These are phyloP conservation scores for Monosporascus sp. DNA, from an alignment of 2,329 filamentous ascomycete species.

Conservation along the genomic window DNA sequence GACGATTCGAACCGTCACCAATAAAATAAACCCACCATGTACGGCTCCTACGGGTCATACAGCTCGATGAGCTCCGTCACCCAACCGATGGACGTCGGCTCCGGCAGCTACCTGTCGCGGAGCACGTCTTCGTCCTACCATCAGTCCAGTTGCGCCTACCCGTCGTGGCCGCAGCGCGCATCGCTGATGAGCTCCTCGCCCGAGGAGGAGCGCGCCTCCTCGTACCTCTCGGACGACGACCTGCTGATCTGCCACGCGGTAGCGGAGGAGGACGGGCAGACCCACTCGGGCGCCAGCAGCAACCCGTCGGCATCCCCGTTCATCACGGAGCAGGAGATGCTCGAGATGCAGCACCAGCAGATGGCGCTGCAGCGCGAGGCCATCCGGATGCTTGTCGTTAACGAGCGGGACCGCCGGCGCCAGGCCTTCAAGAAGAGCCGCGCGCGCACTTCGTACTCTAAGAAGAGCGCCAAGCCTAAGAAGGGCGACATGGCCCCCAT, in stretches of 20 bases:
- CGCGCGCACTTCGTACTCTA: slow-evolving; percentile 31
- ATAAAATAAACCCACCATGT: slow-evolving; percentile 16
- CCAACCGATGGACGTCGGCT: slow-evolving; percentile 28
- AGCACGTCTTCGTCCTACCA: slow-evolving; percentile 13
- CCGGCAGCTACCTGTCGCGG: slow-evolving; percentile 23
- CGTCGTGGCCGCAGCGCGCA: slow-evolving; percentile 37
- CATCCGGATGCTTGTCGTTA: slow-evolving; percentile 42
- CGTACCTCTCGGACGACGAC: slow-evolving; percentile 60
- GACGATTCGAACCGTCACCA: not conserved
- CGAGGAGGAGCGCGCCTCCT: slow-evolving; percentile 41
- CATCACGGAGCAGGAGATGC: slow-evolving; percentile 42
- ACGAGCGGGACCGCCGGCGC: slow-evolving; percentile 51
- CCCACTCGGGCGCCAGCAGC: slow-evolving; percentile 38
- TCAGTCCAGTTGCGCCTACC: slow-evolving; percentile 35
- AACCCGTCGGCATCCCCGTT: slow-evolving; percentile 37
- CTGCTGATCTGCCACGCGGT: slow-evolving; percentile 46
- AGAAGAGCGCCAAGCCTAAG: slow-evolving; percentile 47
- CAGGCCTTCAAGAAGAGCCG: slow-evolving; percentile 26
- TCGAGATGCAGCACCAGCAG: slow-evolving; percentile 47
- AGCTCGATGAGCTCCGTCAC: slow-evolving; percentile 30
- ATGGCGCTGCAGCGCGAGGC: slow-evolving; percentile 48
- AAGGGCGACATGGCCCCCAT: slow-evolving; percentile 49
- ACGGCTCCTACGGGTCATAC: slow-evolving; percentile 30
- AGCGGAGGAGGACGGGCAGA: slow-evolving; percentile 46
- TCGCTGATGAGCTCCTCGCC: slow-evolving; percentile 25